These are phyloP conservation scores for Exobasidium cylindrosporum DNA, from an alignment of 1,284 basidiomycete species.

Conservation along the genomic window DNA sequence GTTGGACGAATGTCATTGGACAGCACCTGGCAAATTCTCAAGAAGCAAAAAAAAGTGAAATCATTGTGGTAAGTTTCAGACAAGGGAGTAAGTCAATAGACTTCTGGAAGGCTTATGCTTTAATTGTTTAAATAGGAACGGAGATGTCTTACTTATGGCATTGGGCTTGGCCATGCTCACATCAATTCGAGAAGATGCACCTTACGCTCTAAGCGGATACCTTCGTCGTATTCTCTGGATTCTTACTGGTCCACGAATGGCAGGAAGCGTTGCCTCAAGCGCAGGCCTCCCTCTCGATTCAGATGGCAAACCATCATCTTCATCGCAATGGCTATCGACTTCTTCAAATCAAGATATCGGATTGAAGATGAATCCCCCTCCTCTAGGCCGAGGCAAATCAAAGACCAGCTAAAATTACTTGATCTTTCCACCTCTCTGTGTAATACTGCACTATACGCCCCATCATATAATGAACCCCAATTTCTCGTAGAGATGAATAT, in stretches of 20 bases:
- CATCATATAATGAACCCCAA: background rate
- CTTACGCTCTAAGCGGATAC: slow-evolving; percentile 19
- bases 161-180: slow-evolving; percentile 27
- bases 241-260: slow-evolving; percentile 8
- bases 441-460: background rate
- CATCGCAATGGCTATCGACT: background rate
- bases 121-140: too few species aligned
- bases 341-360: background rate
- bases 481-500: background rate
- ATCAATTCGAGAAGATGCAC: slow-evolving; percentile 30
- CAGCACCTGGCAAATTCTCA: slow-evolving; percentile 23
- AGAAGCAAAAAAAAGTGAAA: slow-evolving; percentile 25
- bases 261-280: background rate
- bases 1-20: slow-evolving; percentile 15
- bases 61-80: background rate
- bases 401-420: background rate
- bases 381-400: background rate
- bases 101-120: too few species aligned
- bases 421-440: background rate
- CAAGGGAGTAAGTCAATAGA: too few species aligned
- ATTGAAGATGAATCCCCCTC: background rate
- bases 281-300: slow-evolving; percentile 6
- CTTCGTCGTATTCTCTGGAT: slow-evolving; percentile 15
- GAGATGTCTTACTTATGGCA: slow-evolving; percentile 31
- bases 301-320: background rate